phyloP scores from a whole-genome alignment of 371 early-diverging fungal genomes.

The Nosema muscidifuracis region DNA sequence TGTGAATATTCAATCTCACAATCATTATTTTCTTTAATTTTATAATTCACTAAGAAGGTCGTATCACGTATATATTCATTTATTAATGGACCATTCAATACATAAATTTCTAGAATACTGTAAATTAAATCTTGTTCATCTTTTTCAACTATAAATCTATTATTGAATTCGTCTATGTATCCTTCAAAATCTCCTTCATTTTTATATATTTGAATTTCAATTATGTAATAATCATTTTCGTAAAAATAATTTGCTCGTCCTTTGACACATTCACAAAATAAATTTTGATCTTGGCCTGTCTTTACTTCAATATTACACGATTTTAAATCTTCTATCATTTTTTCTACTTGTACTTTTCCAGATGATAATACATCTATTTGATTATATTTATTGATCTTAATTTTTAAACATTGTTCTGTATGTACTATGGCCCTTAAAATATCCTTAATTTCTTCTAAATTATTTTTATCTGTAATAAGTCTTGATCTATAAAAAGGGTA shows the following conservation, averaged over 20 bases:
- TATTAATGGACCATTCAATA: constrained; percentile 43
- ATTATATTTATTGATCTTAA: constrained; percentile 49
- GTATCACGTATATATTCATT: constrained; percentile 31
- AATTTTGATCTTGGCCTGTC: constrained; percentile 6
- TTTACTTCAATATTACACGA: constrained; percentile 18
- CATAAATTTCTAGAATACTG: constrained; percentile 48
- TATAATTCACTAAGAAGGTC: constrained; percentile 13
- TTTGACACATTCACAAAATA: constrained; percentile 42
- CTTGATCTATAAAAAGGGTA: constrained; percentile 44
- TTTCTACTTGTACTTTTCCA: constrained; percentile 60
- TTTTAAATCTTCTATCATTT: constrained; percentile 51
- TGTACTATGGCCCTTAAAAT: constrained; percentile 38
- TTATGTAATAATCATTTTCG: constrained; percentile 16
- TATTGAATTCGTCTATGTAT: constrained; percentile 7
- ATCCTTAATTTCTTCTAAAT: constrained; percentile 36
- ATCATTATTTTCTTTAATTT: not conserved
- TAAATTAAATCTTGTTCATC: constrained; percentile 3
- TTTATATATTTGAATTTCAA: constrained; percentile 12
- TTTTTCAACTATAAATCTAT: constrained; percentile 25
- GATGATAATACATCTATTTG: constrained; percentile 52
- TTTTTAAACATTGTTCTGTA: constrained; percentile 53
- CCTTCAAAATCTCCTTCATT: not conserved
- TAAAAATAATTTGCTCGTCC: not conserved
- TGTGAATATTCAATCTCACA: constrained; percentile 2
- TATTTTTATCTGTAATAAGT: constrained; percentile 21